Evolutionary conservation across 257 asterid genomes (phyloP).

Genomic region (Plantago major): DNA sequence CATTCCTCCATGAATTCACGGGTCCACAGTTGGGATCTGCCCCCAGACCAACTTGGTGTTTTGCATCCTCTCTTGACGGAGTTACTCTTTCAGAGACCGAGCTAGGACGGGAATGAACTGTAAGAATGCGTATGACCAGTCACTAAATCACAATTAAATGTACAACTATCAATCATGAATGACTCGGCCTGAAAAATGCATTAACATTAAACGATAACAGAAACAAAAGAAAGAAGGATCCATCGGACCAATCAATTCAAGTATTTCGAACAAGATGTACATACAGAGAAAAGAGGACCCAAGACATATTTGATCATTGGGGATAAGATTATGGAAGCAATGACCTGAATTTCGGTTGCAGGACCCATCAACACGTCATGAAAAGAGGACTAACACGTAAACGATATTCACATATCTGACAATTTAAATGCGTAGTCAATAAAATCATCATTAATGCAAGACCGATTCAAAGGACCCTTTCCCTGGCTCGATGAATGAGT

Average conservation of each 20-base stretch:
- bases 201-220: slow-evolving; percentile 4
- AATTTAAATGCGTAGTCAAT: too few relatives aligned
- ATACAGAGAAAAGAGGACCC: background rate
- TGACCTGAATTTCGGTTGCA: too few relatives aligned
- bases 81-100: slow-evolving; percentile 58
- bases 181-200: background rate
- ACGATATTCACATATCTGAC: too few relatives aligned
- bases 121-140: slow-evolving; percentile 18
- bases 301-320: too few relatives aligned
- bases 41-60: slow-evolving; percentile 53
- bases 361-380: too few relatives aligned
- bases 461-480: too few relatives aligned
- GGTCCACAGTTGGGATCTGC: slow-evolving; percentile 55
- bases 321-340: too few relatives aligned
- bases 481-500: too few relatives aligned
- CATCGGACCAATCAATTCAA: background rate
- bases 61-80: slow-evolving; percentile 36
- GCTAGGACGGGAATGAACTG: slow-evolving; percentile 69
- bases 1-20: slow-evolving; percentile 54
- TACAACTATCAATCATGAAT: slow-evolving; percentile 10
- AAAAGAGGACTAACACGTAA: too few relatives aligned
- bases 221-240: background rate
- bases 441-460: too few relatives aligned
- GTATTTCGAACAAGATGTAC: background rate
- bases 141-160: slow-evolving; percentile 16